Percentiles rank a stretch among this genome's conserved stretches.
phyloP scores from a whole-genome alignment of 768 basidiomycete genomes.

The Symmetrospora coprosmae region DNA sequence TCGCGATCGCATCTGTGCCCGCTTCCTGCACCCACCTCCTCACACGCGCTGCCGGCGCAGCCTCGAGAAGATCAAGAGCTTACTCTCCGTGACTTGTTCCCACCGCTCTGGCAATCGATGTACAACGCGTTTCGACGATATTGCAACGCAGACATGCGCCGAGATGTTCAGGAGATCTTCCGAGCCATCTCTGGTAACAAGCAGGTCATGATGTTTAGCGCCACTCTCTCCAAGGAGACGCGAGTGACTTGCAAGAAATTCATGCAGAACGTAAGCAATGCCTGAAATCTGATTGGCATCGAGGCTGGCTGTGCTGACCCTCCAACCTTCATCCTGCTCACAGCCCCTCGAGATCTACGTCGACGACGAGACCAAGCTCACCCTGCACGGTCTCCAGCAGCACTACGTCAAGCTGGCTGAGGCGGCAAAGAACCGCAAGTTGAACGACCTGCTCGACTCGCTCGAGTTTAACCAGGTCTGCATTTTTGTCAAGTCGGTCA shows the following conservation, averaged over 20 bases:
- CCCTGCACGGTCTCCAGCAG: slow-evolving; percentile 93
- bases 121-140: no score
- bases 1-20: no score
- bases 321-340: not conserved
- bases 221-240: slow-evolving; percentile 92
- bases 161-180: slow-evolving; percentile 99
- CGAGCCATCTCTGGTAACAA: slow-evolving; percentile 97
- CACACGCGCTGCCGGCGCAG: no score
- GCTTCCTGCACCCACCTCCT: no score
- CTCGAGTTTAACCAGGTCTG: slow-evolving; percentile 99
- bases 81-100: not conserved
- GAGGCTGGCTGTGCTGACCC: not conserved
- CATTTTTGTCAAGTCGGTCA: slow-evolving; percentile 97
- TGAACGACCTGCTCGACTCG: slow-evolving; percentile 86
- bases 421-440: slow-evolving; percentile 83
- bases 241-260: slow-evolving; percentile 98
- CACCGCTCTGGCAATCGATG: no score
- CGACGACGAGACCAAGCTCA: slow-evolving; percentile 96
- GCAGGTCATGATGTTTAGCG: slow-evolving; percentile 99
- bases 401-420: slow-evolving; percentile 97
- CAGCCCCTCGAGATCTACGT: slow-evolving; percentile 99
- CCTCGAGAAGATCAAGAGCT: not conserved
- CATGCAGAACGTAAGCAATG: slow-evolving; percentile 77
- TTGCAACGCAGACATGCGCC: slow-evolving; percentile 94
- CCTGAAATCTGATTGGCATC: not conserved